phyloP scores from a whole-genome alignment of 768 basidiomycete genomes.

The Tremella yokohamensis region DNA sequence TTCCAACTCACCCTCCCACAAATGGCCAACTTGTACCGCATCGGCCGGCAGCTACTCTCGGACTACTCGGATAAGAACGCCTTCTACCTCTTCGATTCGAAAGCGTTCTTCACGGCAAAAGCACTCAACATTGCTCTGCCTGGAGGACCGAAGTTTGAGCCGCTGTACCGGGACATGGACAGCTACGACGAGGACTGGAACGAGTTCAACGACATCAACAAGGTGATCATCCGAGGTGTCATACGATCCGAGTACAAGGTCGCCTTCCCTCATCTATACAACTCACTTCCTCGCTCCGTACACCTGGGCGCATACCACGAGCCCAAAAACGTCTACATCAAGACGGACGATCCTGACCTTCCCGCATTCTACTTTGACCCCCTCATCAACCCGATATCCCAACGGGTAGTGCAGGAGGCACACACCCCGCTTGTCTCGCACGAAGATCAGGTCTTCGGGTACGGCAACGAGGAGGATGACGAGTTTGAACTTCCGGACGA shows the following conservation, averaged over 20 bases:
- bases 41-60: constrained; percentile 87
- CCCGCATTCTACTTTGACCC: constrained; percentile 99
- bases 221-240: constrained; percentile 97
- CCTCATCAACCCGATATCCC: constrained; percentile 93
- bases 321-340: constrained; percentile 97
- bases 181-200: constrained; percentile 98
- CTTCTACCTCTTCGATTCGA: constrained; percentile 94
- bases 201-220: constrained; percentile 99
- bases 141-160: constrained; percentile 98
- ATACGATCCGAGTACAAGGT: constrained; percentile 99
- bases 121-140: constrained; percentile 56
- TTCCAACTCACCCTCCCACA: constrained; percentile 90
- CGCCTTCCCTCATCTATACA: constrained; percentile 97
- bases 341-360: constrained; percentile 97
- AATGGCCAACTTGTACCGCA: constrained; percentile 94
- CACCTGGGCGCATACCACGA: constrained; percentile 80
- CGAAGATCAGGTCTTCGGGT: constrained; percentile 90
- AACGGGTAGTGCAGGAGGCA: constrained; percentile 79
- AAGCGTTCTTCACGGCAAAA: constrained; percentile 96
- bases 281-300: constrained; percentile 92
- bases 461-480: constrained; percentile 65
- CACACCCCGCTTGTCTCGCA: constrained; percentile 77
- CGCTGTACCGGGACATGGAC: constrained; percentile 91
- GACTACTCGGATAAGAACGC: constrained; percentile 89
- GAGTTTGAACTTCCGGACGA: constrained; percentile 79